Percentiles rank a stretch among this genome's conserved stretches.
phyloP scores from a whole-genome alignment of 2,329 filamentous ascomycete genomes.

The Ophiostoma tasmaniense region DNA sequence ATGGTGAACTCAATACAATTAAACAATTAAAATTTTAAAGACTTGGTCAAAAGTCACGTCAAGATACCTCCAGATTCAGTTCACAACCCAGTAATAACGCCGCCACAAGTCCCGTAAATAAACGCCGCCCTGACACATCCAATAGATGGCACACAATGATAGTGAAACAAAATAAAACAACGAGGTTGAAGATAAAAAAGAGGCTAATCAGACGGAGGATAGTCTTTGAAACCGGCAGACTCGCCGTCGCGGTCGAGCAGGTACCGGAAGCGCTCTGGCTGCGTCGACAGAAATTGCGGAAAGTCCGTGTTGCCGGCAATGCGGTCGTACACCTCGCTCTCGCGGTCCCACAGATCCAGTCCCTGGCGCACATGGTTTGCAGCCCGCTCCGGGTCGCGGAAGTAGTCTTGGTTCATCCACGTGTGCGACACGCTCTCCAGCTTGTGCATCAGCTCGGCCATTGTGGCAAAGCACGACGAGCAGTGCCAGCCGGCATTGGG shows the following conservation, averaged over 20 bases:
- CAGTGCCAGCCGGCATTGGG: conserved; percentile 53
- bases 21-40: too few relatives aligned
- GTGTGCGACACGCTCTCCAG: conserved; percentile 48
- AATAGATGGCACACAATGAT: not conserved
- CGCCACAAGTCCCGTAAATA: not conserved
- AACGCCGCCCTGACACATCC: not conserved
- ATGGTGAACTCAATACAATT: too few relatives aligned
- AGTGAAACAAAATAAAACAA: not conserved
- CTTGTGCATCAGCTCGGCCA: conserved; percentile 47
- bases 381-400: conserved; percentile 40
- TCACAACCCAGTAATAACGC: too few relatives aligned
- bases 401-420: conserved; percentile 42
- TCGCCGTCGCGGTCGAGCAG: conserved; percentile 38
- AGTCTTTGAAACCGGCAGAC: conserved; percentile 41
- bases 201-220: conserved; percentile 23
- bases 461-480: conserved; percentile 50
- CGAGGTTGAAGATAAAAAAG: not conserved
- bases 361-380: conserved; percentile 43
- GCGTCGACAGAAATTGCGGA: conserved; percentile 37
- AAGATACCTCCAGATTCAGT: too few relatives aligned
- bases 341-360: conserved; percentile 46
- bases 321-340: conserved; percentile 38
- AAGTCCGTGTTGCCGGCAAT: conserved; percentile 45
- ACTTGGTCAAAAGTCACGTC: too few relatives aligned
- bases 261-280: conserved; percentile 36